Evolutionary conservation across 257 asterid genomes (phyloP), one percentile per base, ranked within the genome.

Genomic region (Solanum pimpinellifolium): DNA sequence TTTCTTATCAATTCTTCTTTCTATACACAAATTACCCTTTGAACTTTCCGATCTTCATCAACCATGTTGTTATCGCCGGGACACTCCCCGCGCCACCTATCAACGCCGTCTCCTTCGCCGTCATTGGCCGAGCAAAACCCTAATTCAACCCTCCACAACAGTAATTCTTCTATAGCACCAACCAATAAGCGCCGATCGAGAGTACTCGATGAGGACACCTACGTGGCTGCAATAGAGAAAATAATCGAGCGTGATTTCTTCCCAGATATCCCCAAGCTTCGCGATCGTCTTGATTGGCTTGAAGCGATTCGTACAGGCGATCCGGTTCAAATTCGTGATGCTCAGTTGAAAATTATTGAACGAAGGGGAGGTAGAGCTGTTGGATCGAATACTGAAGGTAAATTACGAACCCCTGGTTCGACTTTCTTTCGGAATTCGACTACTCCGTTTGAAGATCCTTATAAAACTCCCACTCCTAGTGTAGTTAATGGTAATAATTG

Each of bases 271-370:
- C 94, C 98, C n/a, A 97, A 97, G 91, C 95, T 95, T 87, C 95
- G 95, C 23, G 98, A 97, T 91, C 99, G 99, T 56, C 96, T 97
- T 84, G 98, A 94, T 80, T 95, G 99, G 99, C 93, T 97, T 60
- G 96, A 95, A 90, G 98, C 98, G 33, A 92, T 93, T 72, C 94
- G 98, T 3, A 88, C 95, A 6, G 93, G 87, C 5, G 99, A 97
- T 31, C 98, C 99, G 2, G 93, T 95, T 3, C 97, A 89, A 78
- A 95, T 97, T 86, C 96, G 99, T 11, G 98, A 97, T 37, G 98
- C 98, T 37, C 98, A 97, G 93, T 92, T 97, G 86, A 95, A 97
- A 89, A 97, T 97, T 66, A 90, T 97, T 15, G 99, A 97, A 76
- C 95, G 99, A 86, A 98, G 99, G 68, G 96, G 97, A 9, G 92